Conservation (phyloP, 148 eudicot species). For the Rhododendron henanense region DNA sequence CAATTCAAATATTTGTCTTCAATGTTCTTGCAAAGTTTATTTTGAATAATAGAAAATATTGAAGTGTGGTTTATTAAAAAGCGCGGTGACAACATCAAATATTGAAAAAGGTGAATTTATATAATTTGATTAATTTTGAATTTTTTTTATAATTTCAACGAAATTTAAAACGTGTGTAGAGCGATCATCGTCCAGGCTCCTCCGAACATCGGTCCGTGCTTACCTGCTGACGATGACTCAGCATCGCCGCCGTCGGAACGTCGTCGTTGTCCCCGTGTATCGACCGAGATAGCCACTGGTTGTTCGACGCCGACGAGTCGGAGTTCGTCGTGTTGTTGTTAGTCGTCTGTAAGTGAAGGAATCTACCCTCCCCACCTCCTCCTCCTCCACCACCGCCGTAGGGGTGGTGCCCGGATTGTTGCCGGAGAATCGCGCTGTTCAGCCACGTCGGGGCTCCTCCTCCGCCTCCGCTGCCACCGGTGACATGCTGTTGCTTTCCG, state of each 20-base stretch:
- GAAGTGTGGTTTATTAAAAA: too few species aligned
- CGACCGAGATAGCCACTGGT: conserved; percentile 32
- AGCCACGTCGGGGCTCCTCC: conserved; percentile 39
- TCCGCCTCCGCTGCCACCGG: neutral
- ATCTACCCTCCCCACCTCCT: conserved; percentile 6
- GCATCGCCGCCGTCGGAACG: conserved; percentile 11
- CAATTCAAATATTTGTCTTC: too few species aligned
- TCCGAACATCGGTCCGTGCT: neutral
- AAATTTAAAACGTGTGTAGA: too few species aligned
- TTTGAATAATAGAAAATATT: too few species aligned
- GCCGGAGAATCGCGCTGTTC: conserved; percentile 42
- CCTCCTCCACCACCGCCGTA: neutral
- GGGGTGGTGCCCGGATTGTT: conserved; percentile 2
- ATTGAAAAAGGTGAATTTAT: neutral
- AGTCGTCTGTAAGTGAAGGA: conserved; percentile 37
- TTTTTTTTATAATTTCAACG: too few species aligned
- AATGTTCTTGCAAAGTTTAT: too few species aligned
- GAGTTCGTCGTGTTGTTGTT: conserved; percentile 13
- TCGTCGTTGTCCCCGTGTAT: conserved; percentile 19
- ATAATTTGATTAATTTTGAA: too few species aligned
- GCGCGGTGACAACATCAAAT: too few species aligned
- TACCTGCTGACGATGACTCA: conserved; percentile 1
- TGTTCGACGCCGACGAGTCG: conserved; percentile 31
- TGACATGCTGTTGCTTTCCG: neutral
- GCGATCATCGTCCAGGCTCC: neutral